Evolutionary conservation across 164 flowering plant species (phyloP).

Genomic region (Macadamia tetraphylla): DNA sequence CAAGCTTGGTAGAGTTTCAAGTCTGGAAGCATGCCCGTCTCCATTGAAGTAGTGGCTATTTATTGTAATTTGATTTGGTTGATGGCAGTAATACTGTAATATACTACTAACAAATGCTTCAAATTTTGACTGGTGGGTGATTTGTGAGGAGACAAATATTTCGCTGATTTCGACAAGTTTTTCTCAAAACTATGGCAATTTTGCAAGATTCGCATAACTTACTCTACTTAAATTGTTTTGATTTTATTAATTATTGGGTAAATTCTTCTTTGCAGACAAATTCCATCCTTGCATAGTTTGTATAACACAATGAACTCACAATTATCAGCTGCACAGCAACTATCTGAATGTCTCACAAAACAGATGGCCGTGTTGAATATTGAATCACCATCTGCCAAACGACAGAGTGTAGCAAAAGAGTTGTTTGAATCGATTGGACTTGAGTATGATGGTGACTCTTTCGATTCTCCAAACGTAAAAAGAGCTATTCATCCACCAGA

Average conservation of each 20-base stretch:
- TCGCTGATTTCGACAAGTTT: no score
- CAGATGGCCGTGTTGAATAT: conserved; percentile 72
- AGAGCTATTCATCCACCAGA: conserved; percentile 26
- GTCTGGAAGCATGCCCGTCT: background rate
- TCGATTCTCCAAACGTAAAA: conserved; percentile 43
- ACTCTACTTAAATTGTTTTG: background rate
- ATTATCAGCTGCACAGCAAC: conserved; percentile 74
- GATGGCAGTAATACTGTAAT: background rate
- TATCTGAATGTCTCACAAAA: conserved; percentile 79
- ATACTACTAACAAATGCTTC: no score
- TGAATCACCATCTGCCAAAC: conserved; percentile 46
- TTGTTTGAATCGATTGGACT: conserved; percentile 85
- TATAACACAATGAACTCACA: conserved; percentile 74
- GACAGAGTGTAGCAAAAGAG: conserved; percentile 50
- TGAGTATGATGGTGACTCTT: conserved; percentile 50
- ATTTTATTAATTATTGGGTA: background rate
- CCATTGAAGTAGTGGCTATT: background rate
- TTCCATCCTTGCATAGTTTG: conserved; percentile 59
- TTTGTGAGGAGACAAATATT: no score
- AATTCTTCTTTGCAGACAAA: conserved; percentile 41
- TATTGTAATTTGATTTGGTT: background rate
- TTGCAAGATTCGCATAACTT: background rate
- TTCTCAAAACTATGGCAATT: no score
- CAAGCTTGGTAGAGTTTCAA: no score
- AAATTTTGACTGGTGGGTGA: no score